Evolutionary conservation across 164 flowering plant genomes (phyloP), one percentile per base, ranked within the genome.

Genomic region (Stephania yunnanensis): DNA sequence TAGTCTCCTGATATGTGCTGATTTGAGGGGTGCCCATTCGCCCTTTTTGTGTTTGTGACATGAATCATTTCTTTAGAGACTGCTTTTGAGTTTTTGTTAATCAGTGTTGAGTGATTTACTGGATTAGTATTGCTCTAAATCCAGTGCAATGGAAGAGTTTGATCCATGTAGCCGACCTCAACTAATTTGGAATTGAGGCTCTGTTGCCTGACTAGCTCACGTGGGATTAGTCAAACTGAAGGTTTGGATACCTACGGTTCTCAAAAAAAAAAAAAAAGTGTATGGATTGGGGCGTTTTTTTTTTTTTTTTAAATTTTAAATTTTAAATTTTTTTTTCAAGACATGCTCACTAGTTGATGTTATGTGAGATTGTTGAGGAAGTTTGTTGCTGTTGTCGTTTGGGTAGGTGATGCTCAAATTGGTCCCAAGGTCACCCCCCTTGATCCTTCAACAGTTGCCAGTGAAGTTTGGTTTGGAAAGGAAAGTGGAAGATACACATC

Each of bases 381-480:
- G 15, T 70, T 10, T 15, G 22, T 30, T 29, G 19, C 7, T 72
- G 64, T 74, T 74, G 64, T 74, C 72, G 64, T 42, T 46, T 71
- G 42, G 68, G 73, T 46, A 90, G 93, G 91, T 75, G 89, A 90
- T 80, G 86, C 90, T 55, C 87, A 88, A 83, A 83, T 91, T 85
- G 97, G 98, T 20, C 17, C 78, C 0, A 89, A 87, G 77, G 87
- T 91, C 69, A 89, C 84, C 9, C 85, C 90, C 44, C 82, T 89
- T 66, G 91, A 89, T 80, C 97, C 98, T 67, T 80, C 91, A 3
- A 83, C 87, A 1, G 93, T 94, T 67, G 90, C 81, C 0, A 92
- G 98, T 79, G 94, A 90, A 82, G 98, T 94, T 72, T 87, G 89
- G 90, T 94, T 84, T 82, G 97, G 97, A 68, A 89, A 85, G 71